phyloP scores from a whole-genome alignment of 371 early-diverging fungal genomes.

The Rhizopus stolonifer region DNA sequence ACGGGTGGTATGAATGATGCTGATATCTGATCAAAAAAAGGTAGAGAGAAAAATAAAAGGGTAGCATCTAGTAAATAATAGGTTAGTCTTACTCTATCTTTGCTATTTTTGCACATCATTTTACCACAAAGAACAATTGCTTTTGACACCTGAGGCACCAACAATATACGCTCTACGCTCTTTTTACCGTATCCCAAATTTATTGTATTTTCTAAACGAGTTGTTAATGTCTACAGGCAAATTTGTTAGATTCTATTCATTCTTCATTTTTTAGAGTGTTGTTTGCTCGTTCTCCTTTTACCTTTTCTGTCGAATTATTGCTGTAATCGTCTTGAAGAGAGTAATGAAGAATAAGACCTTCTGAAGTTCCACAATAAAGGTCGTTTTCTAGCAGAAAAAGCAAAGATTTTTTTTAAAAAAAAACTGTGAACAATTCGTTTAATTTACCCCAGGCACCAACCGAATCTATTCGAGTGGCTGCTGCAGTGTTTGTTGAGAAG shows the following conservation, averaged over 20 bases:
- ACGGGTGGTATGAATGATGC: slow-evolving; percentile 54
- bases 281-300: slow-evolving; percentile 21
- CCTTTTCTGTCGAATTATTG: slow-evolving; percentile 29
- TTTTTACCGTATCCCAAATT: slow-evolving; percentile 64
- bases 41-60: slow-evolving; percentile 64
- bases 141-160: slow-evolving; percentile 69
- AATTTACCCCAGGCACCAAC: slow-evolving; percentile 61
- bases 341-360: slow-evolving; percentile 70
- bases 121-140: slow-evolving; percentile 75
- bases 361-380: slow-evolving; percentile 74
- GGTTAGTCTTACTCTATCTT: not conserved
- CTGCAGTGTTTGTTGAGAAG: slow-evolving; percentile 15
- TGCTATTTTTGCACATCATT: not conserved
- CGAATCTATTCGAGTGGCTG: slow-evolving; percentile 34
- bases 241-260: not conserved
- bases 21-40: slow-evolving; percentile 59
- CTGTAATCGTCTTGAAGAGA: slow-evolving; percentile 40
- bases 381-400: slow-evolving; percentile 50
- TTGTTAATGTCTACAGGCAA: slow-evolving; percentile 37
- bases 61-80: slow-evolving; percentile 53
- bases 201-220: slow-evolving; percentile 51
- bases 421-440: not conserved
- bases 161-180: slow-evolving; percentile 65
- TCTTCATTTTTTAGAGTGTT: not conserved
- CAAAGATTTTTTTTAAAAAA: slow-evolving; percentile 1